Evolutionary conservation across 257 asterid species (phyloP), one percentile per base, ranked within the genome.

Genomic region (Solanum sparsipilum): DNA sequence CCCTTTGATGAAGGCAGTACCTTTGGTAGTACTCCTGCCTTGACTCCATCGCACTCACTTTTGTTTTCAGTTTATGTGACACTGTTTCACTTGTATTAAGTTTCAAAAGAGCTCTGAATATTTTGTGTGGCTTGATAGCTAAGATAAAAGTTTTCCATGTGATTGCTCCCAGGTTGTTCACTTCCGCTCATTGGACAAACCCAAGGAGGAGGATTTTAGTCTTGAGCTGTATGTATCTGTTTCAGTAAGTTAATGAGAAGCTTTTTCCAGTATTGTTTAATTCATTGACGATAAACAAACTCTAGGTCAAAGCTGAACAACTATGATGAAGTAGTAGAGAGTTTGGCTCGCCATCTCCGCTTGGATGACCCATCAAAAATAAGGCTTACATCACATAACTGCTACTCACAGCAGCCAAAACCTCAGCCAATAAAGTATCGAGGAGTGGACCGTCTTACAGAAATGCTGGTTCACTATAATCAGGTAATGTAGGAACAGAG

Each of bases 321-420:
- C 7, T 94, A 93, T 88, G 98, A 94, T 91, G 95, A 93, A 73
- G 95, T 94, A 74, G 94, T 92, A 23, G 92, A 89, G 89, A 90
- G 90, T 79, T 91, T 93, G 83, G 95, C 95, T 27, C 91, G 68
- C 32, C 93, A 84, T n/a, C 94, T 93, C 82, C 90, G 89, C 87
- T 89, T 92, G 88, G 92, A 90, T 13, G 95, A 94, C 90, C 93
- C 95, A 71, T 90, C 94, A 39, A 94, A 92, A 89, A 94, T 94
- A 70, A 90, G 96, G 91, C 96, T 94, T 84, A 94, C 95, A 18
- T 87, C 98, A 78, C 94, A 93, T 87, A 92, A 92, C 88, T 84
- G 90, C 52, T 92, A 89, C 90, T 89, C 93, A 84, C 94, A 93
- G 90, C 95, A 90, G 84, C 98, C 96, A 18, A 94, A 92, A 87